These are phyloP conservation scores for Eimeria tenella DNA, from an alignment of 169 alveolate genomes.

Conservation along the genomic window DNA sequence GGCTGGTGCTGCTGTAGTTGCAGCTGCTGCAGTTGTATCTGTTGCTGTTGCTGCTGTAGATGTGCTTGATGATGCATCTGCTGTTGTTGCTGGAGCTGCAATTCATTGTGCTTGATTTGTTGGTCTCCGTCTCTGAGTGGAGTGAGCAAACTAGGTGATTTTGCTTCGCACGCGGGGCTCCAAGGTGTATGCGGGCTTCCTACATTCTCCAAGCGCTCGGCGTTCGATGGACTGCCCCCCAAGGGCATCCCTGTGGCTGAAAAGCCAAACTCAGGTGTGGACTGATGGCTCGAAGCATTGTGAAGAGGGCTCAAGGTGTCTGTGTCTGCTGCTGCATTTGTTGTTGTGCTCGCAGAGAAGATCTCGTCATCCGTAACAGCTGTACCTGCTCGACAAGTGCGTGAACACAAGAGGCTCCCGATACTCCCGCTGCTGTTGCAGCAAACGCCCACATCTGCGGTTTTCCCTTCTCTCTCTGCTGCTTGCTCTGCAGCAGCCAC, in stretches of 20 bases:
- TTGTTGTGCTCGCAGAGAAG: not conserved
- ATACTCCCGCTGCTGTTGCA: too few relatives aligned
- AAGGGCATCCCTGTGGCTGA: not conserved
- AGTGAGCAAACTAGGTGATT: too few relatives aligned
- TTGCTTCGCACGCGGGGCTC: too few relatives aligned
- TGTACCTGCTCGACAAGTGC: too few relatives aligned
- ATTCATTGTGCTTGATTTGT: not conserved
- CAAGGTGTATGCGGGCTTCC: too few relatives aligned
- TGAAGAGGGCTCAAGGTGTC: not conserved
- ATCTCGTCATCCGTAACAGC: not conserved
- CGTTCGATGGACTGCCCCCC: constrained; percentile 16
- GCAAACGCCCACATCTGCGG: too few relatives aligned
- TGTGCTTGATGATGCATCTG: not conserved
- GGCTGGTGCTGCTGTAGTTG: not conserved
- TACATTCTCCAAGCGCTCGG: not conserved
- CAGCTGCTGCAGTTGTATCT: too few relatives aligned
- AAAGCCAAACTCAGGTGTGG: constrained; percentile 23
- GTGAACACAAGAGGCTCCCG: too few relatives aligned
- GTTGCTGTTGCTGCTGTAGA: too few relatives aligned
- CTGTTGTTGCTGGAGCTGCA: not conserved
- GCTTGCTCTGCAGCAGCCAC: too few relatives aligned
- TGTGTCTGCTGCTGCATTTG: not conserved
- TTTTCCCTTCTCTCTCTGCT: too few relatives aligned
- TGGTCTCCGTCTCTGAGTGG: not conserved
- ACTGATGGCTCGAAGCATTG: not conserved